Conservation (phyloP, 2,329 filamentous ascomycete genomes). For the Paraphoma sp. region DNA sequence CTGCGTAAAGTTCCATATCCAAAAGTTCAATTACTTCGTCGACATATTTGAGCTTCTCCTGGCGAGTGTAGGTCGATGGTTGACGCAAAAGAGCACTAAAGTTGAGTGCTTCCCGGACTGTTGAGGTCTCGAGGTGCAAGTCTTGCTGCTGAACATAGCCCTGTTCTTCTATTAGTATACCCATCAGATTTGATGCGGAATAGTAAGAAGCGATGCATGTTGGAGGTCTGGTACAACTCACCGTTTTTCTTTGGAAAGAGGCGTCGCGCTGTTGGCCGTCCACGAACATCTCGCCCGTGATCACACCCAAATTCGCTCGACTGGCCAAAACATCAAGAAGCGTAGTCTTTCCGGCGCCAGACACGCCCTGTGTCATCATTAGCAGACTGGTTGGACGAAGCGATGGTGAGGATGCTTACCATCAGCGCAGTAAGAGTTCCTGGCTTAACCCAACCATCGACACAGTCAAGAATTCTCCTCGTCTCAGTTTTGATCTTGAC, state of each 20-base stretch:
- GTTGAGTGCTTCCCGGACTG: conserved; percentile 6
- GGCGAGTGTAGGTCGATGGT: conserved; percentile 30
- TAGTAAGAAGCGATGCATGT: too few relatives aligned
- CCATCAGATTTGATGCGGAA: too few relatives aligned
- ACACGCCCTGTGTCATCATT: not conserved
- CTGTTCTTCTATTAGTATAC: too few relatives aligned
- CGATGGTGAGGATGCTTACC: conserved; percentile 50
- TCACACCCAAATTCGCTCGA: conserved; percentile 81
- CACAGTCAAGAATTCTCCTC: conserved; percentile 70
- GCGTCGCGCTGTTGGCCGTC: conserved; percentile 73
- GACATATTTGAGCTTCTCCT: conserved; percentile 65
- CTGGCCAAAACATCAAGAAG: conserved; percentile 60
- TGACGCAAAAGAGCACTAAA: conserved; percentile 66
- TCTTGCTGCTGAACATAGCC: conserved; percentile 35
- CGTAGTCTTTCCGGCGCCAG: conserved; percentile 36
- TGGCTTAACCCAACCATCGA: conserved; percentile 61
- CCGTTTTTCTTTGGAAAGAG: conserved; percentile 80
- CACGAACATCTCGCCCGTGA: conserved; percentile 80
- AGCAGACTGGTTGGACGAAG: not conserved
- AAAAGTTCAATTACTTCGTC: conserved; percentile 65
- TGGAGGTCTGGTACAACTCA: too few relatives aligned
- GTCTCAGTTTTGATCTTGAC: conserved; percentile 68
- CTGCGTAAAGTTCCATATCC: conserved; percentile 64
- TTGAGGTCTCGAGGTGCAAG: conserved; percentile 5
- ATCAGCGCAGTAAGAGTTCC: conserved; percentile 75